Evolutionary conservation across 108 stramenopile genomes (phyloP).

Genomic region (Fragilariopsis cylindrus): DNA sequence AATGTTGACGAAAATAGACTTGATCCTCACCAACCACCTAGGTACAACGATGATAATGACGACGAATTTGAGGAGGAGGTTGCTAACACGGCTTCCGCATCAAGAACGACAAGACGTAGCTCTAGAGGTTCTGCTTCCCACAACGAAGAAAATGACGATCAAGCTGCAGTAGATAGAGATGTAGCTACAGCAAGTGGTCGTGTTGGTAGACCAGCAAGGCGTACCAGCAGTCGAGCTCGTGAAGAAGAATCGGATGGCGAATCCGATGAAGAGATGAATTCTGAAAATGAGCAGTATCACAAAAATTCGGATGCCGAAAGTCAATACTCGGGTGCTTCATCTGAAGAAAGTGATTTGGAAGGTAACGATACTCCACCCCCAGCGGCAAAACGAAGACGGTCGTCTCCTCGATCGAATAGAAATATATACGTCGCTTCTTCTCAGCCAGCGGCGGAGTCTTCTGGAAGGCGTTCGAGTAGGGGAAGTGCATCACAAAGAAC

Average conservation of each 20-base stretch:
- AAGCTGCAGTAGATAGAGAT: background rate
- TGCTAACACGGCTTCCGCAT: background rate
- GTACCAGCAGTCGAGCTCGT: background rate
- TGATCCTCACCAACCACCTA: background rate
- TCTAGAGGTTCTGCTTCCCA: background rate
- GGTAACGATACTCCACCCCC: conserved; percentile 9
- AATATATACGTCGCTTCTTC: background rate
- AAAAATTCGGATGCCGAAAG: conserved; percentile 13
- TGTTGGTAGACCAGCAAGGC: background rate
- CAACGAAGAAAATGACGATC: background rate
- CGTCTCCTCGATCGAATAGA: background rate
- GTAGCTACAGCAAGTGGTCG: background rate
- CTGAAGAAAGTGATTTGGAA: background rate
- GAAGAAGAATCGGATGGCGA: background rate
- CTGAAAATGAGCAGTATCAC: background rate
- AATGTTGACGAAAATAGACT: background rate
- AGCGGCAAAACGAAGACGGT: conserved; percentile 6
- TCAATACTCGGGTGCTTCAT: background rate
- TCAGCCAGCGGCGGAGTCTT: background rate
- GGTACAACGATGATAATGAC: conserved; percentile 19
- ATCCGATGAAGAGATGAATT: conserved; percentile 1
- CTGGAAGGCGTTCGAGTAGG: conserved; percentile 1
- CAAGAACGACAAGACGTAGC: conserved; percentile 2
- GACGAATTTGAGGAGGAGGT: conserved; percentile 15
- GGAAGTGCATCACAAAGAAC: background rate